Evolutionary conservation across 345 rosid species (phyloP).

Genomic region (Xanthoceras sorbifolium): DNA sequence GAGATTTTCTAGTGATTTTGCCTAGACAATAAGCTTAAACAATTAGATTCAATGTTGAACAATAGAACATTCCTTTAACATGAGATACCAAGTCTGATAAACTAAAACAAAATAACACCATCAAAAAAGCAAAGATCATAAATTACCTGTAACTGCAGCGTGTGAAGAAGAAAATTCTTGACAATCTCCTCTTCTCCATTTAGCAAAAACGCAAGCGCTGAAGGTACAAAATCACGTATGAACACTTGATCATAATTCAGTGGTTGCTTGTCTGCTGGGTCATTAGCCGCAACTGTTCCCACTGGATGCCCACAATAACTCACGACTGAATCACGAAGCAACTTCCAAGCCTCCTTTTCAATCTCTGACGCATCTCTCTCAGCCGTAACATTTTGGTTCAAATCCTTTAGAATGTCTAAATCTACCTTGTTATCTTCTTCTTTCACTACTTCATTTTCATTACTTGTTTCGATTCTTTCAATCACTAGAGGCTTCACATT

Average conservation of each 20-base stretch:
- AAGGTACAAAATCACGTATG: constrained; percentile 97
- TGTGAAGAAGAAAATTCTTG: constrained; percentile 91
- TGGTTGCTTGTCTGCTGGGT: constrained; percentile 67
- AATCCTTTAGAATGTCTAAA: constrained; percentile 38
- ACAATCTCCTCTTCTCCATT: constrained; percentile 85
- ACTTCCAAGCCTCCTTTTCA: constrained; percentile 87
- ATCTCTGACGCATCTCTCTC: constrained; percentile 58
- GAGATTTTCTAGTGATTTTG: neutral
- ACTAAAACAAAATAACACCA: neutral
- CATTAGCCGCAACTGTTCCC: constrained; percentile 87
- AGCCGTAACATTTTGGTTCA: constrained; percentile 39
- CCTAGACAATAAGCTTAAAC: neutral
- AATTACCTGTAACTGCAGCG: constrained; percentile 91
- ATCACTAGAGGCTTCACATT: constrained; percentile 64
- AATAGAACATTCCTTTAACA: neutral
- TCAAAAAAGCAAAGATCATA: neutral
- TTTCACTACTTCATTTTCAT: constrained; percentile 28
- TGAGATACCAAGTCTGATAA: neutral
- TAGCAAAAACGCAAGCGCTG: constrained; percentile 85
- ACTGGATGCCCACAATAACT: constrained; percentile 78
- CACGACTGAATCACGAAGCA: constrained; percentile 73
- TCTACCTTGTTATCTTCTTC: constrained; percentile 44
- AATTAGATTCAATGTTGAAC: neutral
- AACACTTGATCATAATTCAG: constrained; percentile 94
- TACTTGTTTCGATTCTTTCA: constrained; percentile 38